These are phyloP conservation scores for Gentiana dahurica DNA, from an alignment of 257 asterid species.

Conservation along the genomic window DNA sequence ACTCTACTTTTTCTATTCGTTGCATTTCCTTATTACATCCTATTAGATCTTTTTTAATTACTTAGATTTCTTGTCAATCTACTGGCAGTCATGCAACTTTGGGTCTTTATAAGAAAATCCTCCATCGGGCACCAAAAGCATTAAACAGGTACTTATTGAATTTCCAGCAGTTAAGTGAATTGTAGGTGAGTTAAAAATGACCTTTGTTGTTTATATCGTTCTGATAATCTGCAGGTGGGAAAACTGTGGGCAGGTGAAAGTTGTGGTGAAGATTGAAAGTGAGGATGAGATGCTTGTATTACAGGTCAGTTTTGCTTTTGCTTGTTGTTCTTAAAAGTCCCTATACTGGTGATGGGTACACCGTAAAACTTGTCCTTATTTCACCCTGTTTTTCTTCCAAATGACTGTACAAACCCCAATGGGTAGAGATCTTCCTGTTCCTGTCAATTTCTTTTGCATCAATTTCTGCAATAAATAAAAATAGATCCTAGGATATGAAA, in stretches of 20 bases:
- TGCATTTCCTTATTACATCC: not conserved
- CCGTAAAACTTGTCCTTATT: not conserved
- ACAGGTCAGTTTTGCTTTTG: slow-evolving; percentile 38
- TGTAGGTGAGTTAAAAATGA: not conserved
- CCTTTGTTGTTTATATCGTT: not conserved
- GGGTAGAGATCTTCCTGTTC: not conserved
- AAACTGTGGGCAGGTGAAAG: slow-evolving; percentile 99
- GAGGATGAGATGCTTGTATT: slow-evolving; percentile 79
- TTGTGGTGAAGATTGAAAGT: slow-evolving; percentile 83
- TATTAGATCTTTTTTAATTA: not conserved
- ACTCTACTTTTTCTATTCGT: not conserved
- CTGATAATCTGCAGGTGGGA: slow-evolving; percentile 70
- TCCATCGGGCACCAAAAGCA: slow-evolving; percentile 75
- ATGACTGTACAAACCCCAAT: not conserved
- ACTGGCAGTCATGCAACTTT: slow-evolving; percentile 76
- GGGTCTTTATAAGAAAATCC: slow-evolving; percentile 85
- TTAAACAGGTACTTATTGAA: slow-evolving; percentile 48
- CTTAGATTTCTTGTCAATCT: slow-evolving; percentile 11
- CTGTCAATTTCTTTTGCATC: not conserved
- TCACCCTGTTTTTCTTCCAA: not conserved
- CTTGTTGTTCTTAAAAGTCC: not conserved
- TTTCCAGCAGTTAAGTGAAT: not conserved
- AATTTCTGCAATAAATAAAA: not conserved
- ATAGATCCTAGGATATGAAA: too few relatives aligned
- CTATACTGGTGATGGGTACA: not conserved